Conservation (phyloP, 1,284 basidiomycete species). For the Blastosporella zonata region DNA sequence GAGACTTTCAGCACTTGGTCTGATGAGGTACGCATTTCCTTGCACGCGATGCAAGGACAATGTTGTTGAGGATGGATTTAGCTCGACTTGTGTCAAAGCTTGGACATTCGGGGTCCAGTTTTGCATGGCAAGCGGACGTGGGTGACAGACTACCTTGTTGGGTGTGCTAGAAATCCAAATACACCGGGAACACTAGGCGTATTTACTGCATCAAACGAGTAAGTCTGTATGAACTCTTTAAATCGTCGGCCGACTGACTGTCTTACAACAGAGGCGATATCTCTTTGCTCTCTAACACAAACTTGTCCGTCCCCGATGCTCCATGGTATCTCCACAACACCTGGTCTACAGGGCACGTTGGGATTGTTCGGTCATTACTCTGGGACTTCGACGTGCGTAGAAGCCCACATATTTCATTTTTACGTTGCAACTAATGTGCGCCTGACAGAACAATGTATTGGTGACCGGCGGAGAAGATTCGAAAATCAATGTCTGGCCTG, state of each 20-base stretch:
- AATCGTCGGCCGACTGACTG: background rate
- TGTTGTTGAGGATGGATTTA: constrained; percentile 22
- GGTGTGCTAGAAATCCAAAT: constrained; percentile 31
- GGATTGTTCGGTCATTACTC: constrained; percentile 53
- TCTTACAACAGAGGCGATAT: constrained; percentile 49
- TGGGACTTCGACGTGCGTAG: constrained; percentile 51
- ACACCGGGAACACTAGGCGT: constrained; percentile 35
- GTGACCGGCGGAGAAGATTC: constrained; percentile 65
- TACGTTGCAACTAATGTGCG: constrained; percentile 8
- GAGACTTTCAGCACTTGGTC: constrained; percentile 80
- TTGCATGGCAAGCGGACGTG: constrained; percentile 48
- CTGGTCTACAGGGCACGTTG: constrained; percentile 52
- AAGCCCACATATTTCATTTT: background rate
- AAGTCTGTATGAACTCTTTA: constrained; percentile 19
- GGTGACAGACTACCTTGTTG: constrained; percentile 64
- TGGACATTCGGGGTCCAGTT: constrained; percentile 54
- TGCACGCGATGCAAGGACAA: background rate
- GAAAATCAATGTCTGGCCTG: constrained; percentile 51
- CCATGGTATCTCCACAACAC: constrained; percentile 50
- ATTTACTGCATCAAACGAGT: constrained; percentile 66
- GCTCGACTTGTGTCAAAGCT: constrained; percentile 47
- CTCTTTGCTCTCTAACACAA: constrained; percentile 46
- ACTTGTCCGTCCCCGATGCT: constrained; percentile 32
- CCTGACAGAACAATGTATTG: constrained; percentile 40
- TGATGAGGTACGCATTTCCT: constrained; percentile 44